phyloP scores from a whole-genome alignment of 2,329 filamentous ascomycete species.

The Xylariales sp. region DNA sequence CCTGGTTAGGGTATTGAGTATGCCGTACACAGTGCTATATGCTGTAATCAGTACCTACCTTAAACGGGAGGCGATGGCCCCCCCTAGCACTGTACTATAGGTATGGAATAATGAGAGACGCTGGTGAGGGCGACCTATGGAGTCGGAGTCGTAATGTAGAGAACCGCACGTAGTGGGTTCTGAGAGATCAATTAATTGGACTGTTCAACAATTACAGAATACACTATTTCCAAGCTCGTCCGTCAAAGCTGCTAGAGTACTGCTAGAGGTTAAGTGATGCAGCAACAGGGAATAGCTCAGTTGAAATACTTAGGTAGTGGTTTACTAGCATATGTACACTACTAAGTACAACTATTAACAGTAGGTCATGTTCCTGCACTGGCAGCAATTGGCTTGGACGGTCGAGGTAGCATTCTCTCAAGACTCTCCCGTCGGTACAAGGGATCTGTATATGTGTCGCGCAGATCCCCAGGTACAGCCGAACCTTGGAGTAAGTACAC shows the following conservation, averaged over 20 bases:
- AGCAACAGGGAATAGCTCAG: neutral
- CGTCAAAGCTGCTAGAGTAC: neutral
- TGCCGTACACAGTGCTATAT: neutral
- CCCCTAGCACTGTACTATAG: no score
- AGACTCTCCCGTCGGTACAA: slow-evolving; percentile 22
- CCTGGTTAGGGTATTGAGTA: no score
- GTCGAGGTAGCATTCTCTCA: neutral
- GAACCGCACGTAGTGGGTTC: slow-evolving; percentile 10
- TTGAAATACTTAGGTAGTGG: no score
- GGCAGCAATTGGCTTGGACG: neutral
- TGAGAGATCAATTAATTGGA: slow-evolving; percentile 10
- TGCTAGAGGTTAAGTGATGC: neutral
- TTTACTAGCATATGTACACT: no score
- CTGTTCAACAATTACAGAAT: slow-evolving; percentile 20
- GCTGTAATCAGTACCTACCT: neutral
- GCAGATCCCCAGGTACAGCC: slow-evolving; percentile 27
- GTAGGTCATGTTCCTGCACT: slow-evolving; percentile 12
- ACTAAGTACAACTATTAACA: no score
- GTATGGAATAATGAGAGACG: slow-evolving; percentile 1
- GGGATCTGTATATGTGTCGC: slow-evolving; percentile 5
- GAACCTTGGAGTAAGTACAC: slow-evolving; percentile 16
- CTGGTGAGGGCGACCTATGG: neutral
- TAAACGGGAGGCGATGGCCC: no score
- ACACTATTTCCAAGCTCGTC: neutral
- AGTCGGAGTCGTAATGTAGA: neutral